These are phyloP conservation scores for Xylaria curta DNA, from an alignment of 495 filamentous ascomycete genomes.

Conservation along the genomic window DNA sequence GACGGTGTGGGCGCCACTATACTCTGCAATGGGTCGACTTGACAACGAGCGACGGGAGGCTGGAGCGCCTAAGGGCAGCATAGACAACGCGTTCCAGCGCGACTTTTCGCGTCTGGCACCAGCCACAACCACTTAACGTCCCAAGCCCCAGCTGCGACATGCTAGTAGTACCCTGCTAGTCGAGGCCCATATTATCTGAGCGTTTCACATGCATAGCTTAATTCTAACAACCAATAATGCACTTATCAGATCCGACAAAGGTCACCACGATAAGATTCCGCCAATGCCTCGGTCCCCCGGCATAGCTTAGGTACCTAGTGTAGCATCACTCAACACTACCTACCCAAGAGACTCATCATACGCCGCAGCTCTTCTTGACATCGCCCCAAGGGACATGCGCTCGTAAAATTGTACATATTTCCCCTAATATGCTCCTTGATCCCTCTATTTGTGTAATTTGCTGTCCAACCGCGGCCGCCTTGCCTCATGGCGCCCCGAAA, in stretches of 20 bases:
- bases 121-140: conserved; percentile 30
- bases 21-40: conserved; percentile 20
- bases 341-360: conserved; percentile 8
- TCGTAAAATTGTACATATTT: conserved; percentile 17
- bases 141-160: background rate
- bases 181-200: conserved; percentile 3
- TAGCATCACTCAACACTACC: background rate
- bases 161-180: background rate
- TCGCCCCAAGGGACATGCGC: background rate
- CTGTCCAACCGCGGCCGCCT: conserved; percentile 26
- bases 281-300: conserved; percentile 40
- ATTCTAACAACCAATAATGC: background rate
- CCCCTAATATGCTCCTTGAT: background rate
- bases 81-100: conserved; percentile 28
- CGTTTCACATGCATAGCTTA: conserved; percentile 1
- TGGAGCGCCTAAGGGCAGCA: conserved; percentile 31
- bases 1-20: conserved; percentile 28
- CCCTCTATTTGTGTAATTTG: background rate
- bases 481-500: conserved; percentile 65
- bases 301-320: conserved; percentile 21
- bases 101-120: conserved; percentile 40
- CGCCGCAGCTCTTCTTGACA: background rate
- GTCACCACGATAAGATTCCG: conserved; percentile 11
- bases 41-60: conserved; percentile 28
- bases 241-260: background rate